phyloP scores from a whole-genome alignment of 2,329 filamentous ascomycete genomes.

The Xylariaceae sp. region DNA sequence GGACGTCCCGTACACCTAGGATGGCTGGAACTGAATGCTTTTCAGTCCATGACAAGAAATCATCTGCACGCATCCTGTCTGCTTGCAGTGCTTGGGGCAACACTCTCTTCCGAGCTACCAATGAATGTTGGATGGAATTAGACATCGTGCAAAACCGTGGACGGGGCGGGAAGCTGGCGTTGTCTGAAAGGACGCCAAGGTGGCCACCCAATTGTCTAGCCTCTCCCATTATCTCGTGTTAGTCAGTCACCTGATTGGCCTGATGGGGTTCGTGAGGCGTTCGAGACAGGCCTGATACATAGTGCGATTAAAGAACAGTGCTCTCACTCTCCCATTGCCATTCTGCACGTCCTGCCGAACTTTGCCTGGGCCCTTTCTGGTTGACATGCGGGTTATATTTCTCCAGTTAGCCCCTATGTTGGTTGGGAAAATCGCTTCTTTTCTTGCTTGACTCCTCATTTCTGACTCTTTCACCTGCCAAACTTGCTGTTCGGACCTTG shows the following conservation, averaged over 20 bases:
- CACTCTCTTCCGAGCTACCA: no score
- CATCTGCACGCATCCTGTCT: background rate
- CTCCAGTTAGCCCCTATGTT: constrained; percentile 12
- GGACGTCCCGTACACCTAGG: no score
- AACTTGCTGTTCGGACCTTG: constrained; percentile 7
- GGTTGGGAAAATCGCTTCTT: constrained; percentile 1
- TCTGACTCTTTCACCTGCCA: constrained; percentile 12
- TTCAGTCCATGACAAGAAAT: no score
- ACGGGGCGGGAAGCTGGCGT: constrained; percentile 10
- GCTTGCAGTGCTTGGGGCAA: no score
- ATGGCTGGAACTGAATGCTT: no score
- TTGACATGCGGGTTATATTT: constrained; percentile 4
- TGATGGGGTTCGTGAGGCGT: no score
- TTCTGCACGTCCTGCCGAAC: background rate
- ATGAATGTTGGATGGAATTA: no score
- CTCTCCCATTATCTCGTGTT: constrained; percentile 1
- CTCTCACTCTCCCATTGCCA: constrained; percentile 1
- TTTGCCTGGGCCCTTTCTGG: constrained; percentile 3
- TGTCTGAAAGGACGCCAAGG: constrained; percentile 6
- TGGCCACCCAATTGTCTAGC: constrained; percentile 7
- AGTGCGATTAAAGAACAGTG: constrained; percentile 8
- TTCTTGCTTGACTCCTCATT: constrained; percentile 1
- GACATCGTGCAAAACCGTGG: background rate
- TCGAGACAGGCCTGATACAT: no score
- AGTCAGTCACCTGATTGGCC: background rate